Percentiles rank a stretch among this genome's conserved stretches.
These are phyloP conservation scores for Pseudogymnoascus destructans DNA, from an alignment of 2,329 filamentous ascomycete species.

Conservation along the genomic window DNA sequence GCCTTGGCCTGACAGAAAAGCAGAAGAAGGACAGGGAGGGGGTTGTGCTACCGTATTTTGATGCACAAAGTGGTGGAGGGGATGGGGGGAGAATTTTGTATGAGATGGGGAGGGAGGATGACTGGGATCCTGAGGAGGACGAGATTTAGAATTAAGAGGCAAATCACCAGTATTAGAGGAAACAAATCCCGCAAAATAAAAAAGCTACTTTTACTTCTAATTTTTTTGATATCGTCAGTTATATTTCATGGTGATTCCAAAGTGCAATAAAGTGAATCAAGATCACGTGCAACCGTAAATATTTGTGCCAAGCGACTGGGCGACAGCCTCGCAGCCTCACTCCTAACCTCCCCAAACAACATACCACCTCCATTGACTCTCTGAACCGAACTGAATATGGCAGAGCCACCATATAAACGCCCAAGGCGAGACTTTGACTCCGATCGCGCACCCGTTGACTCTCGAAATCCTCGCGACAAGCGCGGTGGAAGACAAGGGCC, in stretches of 20 bases:
- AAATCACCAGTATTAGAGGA: background rate
- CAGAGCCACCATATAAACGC: conserved; percentile 39
- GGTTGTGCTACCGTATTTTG: conserved; percentile 89
- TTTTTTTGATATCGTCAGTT: background rate
- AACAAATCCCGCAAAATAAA: background rate
- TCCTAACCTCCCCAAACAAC: background rate
- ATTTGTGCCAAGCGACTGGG: background rate
- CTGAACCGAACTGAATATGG: conserved; percentile 27
- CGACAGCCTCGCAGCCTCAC: conserved; percentile 6
- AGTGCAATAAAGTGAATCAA: background rate
- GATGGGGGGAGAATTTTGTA: conserved; percentile 91
- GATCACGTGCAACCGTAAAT: background rate
- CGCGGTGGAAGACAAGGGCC: conserved; percentile 28
- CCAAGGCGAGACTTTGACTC: conserved; percentile 34
- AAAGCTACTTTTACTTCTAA: background rate
- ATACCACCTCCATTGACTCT: background rate
- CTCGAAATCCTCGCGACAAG: conserved; percentile 15
- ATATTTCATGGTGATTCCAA: background rate
- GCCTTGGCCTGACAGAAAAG: conserved; percentile 76
- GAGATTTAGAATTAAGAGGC: conserved; percentile 37
- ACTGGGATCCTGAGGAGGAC: conserved; percentile 93
- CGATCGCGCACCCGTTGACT: background rate
- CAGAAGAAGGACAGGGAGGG: conserved; percentile 77
- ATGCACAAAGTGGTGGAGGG: conserved; percentile 75
- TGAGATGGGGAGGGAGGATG: conserved; percentile 91